phyloP scores from a whole-genome alignment of 208 protist species.

The Tritrichomonas musculus region DNA sequence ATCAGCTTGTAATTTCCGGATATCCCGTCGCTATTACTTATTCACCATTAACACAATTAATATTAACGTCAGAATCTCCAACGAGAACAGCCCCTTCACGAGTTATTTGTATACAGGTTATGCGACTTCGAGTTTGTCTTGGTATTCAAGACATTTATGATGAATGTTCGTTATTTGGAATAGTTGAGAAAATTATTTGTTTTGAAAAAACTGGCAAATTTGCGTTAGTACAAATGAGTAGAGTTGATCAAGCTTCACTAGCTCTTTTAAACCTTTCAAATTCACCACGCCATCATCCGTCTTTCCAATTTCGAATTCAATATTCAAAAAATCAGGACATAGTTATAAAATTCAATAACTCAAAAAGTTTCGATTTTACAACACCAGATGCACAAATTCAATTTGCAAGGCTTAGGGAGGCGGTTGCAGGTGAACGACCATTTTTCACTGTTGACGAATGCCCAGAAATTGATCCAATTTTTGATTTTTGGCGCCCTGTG shows the following conservation, averaged over 20 bases:
- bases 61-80: background rate
- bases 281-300: background rate
- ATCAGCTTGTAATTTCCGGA: background rate
- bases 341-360: constrained; percentile 20
- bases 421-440: background rate
- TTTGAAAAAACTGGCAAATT: background rate
- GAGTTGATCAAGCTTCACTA: background rate
- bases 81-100: background rate
- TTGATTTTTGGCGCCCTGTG: background rate
- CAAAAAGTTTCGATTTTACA: constrained; percentile 30
- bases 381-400: background rate
- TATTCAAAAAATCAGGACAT: background rate
- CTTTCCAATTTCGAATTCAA: background rate
- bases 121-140: background rate
- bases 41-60: background rate
- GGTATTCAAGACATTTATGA: constrained; percentile 31
- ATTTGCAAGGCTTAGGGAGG: background rate
- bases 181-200: constrained; percentile 10
- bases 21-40: background rate
- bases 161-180: constrained; percentile 11
- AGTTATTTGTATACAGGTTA: constrained; percentile 21
- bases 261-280: background rate
- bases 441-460: background rate
- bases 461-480: background rate
- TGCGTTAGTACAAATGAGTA: background rate